Evolutionary conservation across 2,329 filamentous ascomycete species (phyloP), one percentile per base, ranked within the genome.

Genomic region (Zymoseptoria tritici): DNA sequence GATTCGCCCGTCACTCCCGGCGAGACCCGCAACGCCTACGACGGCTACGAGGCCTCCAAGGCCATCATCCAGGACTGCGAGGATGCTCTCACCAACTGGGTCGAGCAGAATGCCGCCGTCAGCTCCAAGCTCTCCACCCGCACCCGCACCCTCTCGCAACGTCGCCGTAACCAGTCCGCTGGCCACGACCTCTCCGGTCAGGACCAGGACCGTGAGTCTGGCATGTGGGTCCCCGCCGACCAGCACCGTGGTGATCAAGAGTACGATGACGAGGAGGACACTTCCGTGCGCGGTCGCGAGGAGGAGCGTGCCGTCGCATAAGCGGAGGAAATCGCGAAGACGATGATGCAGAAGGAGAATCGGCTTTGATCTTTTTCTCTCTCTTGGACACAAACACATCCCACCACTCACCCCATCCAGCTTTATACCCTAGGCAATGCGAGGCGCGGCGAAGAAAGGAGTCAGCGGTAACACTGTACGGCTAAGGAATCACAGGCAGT

Each of bases 1-100:
- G 94, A 99, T 74, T 95, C 90, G 6, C 94, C 94, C 1, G 94
- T 99, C 58, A 99, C 94, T 5, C 94, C 94, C 22, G 94, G 94
- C 68, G 94, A 99, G 82, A 97, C 93, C 20, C 89, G 94, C 65
- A 85, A 90, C 57, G 92, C 94, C 1, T 99, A 99, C 73, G 94
- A 99, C 72, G 94, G 94, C 63, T 99, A 99, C 74, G 94, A 99
- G 76, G 92, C 92, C 63, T 96, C 90, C 83, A 97, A 97, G 80
- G 93, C 85, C 65, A 97, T 99, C 77, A 97, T 99, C 72, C 94
- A 99, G 79, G 94, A 99, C 77, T 99, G 94, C 76, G 94, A 99
- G 78, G 92, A 97, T 73, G 85, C 94, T 1, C 86, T 99, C 62
- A 97, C 91, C 74, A 97, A 96, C 81, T 99, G 94, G 94, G 91